Evolutionary conservation across 2,329 filamentous ascomycete genomes (phyloP), one percentile per base, ranked within the genome.

Genomic region (Aspergillus fumigatiaffinis): DNA sequence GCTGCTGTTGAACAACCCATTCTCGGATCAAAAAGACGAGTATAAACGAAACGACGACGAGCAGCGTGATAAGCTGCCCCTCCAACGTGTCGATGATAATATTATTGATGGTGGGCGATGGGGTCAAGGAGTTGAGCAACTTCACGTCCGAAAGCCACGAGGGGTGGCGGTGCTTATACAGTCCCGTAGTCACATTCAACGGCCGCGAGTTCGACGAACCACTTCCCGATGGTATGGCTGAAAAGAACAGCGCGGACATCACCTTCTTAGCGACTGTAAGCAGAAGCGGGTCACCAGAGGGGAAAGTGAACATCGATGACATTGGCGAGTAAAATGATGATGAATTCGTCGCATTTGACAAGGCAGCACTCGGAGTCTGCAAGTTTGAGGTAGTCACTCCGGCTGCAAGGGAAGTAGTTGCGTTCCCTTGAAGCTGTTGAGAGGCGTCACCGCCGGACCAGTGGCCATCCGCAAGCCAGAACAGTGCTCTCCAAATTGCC

Each of bases 1-100:
- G 94, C 70, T 99, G 94, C 72, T 99, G 94, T 72, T 99, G 94
- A 9, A 99, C 92, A 52, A 99, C 94, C 83, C 96, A 99, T 76
- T 99, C 94, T 50, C 95, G 82, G 50, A 99, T 97, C 3, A 99
- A 77, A 65, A 99, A 99, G 46, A 99, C 87, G n/a, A 99, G 79
- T 58, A 99, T 97, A 73, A 97, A 99, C 57, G 89, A 92, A 48
- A 96, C 83, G 7, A 99, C 93, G 52, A 97, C 91, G 10, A 95
- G 78, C 5, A 97, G 78, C 0, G 93, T 99, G 64, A 99, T 96
- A 50, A 97, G 84, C 70, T 96, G 92, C 3, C 94, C 94, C 76
- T 99, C 94, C 3, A 97, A 78, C 0, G 93, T 85, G 64, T 92
- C 88, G 53, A 97, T 87, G 17, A 97, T 76, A 52, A 89, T 82